Percentiles rank a stretch among this genome's conserved stretches.
These are phyloP conservation scores for Penicillium rolfsii DNA, from an alignment of 2,329 filamentous ascomycete species.

Conservation along the genomic window DNA sequence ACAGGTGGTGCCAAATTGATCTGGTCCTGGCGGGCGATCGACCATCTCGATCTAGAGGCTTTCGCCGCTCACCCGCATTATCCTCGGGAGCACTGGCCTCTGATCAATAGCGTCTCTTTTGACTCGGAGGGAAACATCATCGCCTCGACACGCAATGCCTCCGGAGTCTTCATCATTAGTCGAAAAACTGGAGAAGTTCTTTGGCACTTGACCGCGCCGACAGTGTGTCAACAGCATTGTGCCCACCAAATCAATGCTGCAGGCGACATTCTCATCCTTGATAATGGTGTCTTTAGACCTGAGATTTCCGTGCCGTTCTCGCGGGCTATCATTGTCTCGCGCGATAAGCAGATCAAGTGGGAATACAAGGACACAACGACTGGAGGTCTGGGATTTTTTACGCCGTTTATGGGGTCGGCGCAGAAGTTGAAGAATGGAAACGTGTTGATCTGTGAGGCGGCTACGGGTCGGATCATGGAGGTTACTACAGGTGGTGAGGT, in stretches of 20 bases:
- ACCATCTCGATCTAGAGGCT: conserved; percentile 43
- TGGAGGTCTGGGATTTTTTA: conserved; percentile 48
- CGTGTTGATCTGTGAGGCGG: conserved; percentile 50
- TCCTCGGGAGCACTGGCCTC: conserved; percentile 46
- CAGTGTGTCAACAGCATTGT: conserved; percentile 52
- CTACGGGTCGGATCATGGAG: conserved; percentile 51
- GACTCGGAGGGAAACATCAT: conserved; percentile 48
- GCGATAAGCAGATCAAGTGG: conserved; percentile 48
- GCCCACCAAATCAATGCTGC: conserved; percentile 45
- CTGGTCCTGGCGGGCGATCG: conserved; percentile 51
- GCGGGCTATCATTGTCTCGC: conserved; percentile 48
- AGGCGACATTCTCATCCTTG: conserved; percentile 52
- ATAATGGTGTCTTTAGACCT: conserved; percentile 51
- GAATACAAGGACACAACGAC: conserved; percentile 46
- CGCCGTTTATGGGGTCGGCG: conserved; percentile 53
- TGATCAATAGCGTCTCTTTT: conserved; percentile 51
- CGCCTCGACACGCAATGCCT: conserved; percentile 49
- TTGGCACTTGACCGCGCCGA: conserved; percentile 47
- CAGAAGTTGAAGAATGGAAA: conserved; percentile 49
- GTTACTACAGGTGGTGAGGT: conserved; percentile 47
- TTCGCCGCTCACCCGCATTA: conserved; percentile 46
- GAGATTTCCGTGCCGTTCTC: conserved; percentile 48
- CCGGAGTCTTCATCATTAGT: conserved; percentile 50
- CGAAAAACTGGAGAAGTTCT: conserved; percentile 46
- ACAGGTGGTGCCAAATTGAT: conserved; percentile 41